A percentile compares a stretch with the other conserved stretches of the same genome.
phyloP scores from a whole-genome alignment of 176 grass and related monocot genomes.

The Rhipidocladum racemiflorum region DNA sequence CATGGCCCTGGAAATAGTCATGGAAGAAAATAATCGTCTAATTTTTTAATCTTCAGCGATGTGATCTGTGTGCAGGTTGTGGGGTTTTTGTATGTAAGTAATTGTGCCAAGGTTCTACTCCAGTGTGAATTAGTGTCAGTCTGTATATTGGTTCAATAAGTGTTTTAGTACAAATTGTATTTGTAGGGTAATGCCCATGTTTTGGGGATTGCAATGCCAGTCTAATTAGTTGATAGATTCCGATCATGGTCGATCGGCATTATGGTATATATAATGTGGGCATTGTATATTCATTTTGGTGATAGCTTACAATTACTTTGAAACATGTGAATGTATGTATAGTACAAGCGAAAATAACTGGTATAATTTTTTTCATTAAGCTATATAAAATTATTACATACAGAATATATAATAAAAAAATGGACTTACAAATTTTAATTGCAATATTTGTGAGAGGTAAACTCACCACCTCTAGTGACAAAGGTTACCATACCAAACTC shows the following conservation, averaged over 20 bases:
- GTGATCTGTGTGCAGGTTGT: conserved; percentile 16
- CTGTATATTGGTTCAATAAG: background rate
- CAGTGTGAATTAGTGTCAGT: conserved; percentile 6
- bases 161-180: background rate
- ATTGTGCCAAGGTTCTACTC: background rate
- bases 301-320: background rate
- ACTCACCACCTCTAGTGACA: too few species aligned
- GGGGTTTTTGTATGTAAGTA: conserved; percentile 16
- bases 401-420: too few species aligned
- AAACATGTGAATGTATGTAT: background rate
- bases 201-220: background rate
- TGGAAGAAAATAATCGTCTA: background rate
- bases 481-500: too few species aligned
- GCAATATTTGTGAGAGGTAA: too few species aligned
- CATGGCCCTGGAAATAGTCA: background rate
- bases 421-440: too few species aligned
- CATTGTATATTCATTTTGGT: background rate
- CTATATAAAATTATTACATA: too few species aligned
- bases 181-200: background rate
- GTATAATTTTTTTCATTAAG: too few species aligned
- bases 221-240: background rate
- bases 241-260: background rate
- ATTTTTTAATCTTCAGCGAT: background rate
- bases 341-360: too few species aligned
- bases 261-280: background rate